Evolutionary conservation across 1,284 basidiomycete genomes (phyloP).

Genomic region (Caloboletus inedulis): DNA sequence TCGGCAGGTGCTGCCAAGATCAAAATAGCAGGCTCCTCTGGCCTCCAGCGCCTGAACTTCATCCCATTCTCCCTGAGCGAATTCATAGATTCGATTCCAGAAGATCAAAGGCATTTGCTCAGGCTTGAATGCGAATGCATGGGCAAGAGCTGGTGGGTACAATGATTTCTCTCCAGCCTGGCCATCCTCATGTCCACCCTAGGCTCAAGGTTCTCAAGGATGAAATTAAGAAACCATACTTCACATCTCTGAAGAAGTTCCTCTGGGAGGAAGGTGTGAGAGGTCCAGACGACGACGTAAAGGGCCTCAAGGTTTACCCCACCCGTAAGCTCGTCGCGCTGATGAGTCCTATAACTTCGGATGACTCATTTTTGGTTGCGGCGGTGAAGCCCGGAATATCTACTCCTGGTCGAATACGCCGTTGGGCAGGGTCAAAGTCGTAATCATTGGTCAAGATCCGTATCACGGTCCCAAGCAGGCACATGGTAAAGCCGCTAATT

Average conservation of each 20-base stretch:
- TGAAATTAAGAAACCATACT: slow-evolving; percentile 74
- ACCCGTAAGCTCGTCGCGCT: slow-evolving; percentile 45
- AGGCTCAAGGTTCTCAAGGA: slow-evolving; percentile 73
- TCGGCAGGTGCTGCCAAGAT: slow-evolving; percentile 20
- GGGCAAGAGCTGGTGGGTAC: slow-evolving; percentile 67
- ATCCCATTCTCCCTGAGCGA: slow-evolving; percentile 65
- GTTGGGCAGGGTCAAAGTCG: slow-evolving; percentile 71
- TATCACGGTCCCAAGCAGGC: slow-evolving; percentile 69
- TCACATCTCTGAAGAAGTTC: slow-evolving; percentile 66
- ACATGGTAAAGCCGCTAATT: slow-evolving; percentile 49
- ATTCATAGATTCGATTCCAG: slow-evolving; percentile 53
- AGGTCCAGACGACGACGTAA: slow-evolving; percentile 46
- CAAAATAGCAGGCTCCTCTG: slow-evolving; percentile 17
- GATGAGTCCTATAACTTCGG: neutral
- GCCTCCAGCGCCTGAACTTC: slow-evolving; percentile 53
- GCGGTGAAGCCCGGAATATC: slow-evolving; percentile 58
- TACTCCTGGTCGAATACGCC: slow-evolving; percentile 83
- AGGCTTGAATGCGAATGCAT: slow-evolving; percentile 67
- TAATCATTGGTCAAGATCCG: slow-evolving; percentile 80
- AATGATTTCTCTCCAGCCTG: neutral
- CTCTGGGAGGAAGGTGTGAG: slow-evolving; percentile 66
- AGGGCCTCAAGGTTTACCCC: slow-evolving; percentile 56
- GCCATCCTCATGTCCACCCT: neutral
- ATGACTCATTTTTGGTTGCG: slow-evolving; percentile 5
- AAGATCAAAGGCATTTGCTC: slow-evolving; percentile 57